Evolutionary conservation across 2,329 filamentous ascomycete genomes (phyloP), one percentile per base, ranked within the genome.

Genomic region (Diaporthe amygdali): DNA sequence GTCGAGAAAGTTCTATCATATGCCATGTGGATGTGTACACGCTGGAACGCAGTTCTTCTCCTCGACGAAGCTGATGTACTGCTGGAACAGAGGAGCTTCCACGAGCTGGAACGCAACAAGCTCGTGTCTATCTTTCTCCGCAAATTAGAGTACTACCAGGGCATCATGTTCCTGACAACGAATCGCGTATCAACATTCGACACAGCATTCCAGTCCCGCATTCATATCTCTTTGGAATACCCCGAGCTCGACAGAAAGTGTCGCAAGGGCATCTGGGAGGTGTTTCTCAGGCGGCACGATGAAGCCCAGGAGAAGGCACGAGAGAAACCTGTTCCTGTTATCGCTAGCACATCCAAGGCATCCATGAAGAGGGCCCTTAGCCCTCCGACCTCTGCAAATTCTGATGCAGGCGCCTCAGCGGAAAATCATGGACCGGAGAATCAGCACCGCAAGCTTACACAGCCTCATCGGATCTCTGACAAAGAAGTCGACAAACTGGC

Each of bases 41-140:
- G 68, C 5, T n/a, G n/a, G n/a, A n/a, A n/a, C n/a, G n/a, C n/a
- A n/a, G n/a, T n/a, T n/a, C n/a, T 81, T 79, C 75, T 83, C 1
- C 75, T 83, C 17, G 82, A 84, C 71, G 82, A 83, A 71, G 81
- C 81, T 8, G 82, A 83, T 67, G 78, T 83, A 0, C 82, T 82
- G 71, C 76, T 83, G n/a, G 76, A 80, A 63, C 74, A 78, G 54
- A 72, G 82, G 32, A 76, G 76, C 1, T 71, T 77, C 22, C 71
- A 75, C 8, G 78, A 82, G 54, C 74, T 82, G 32, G 74, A 76
- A 69, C 74, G 81, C 14, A 84, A 83, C 69, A 76, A 74, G 37
- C 75, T 83, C 15, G 81, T 83, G 2, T 81, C 80, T 2, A 79
- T 82, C 0, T 82, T 83, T 52, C 74, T 82, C 4, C 77, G 81